Evolutionary conservation across 2,329 filamentous ascomycete genomes (phyloP).

Genomic region (Penicillium sp.): DNA sequence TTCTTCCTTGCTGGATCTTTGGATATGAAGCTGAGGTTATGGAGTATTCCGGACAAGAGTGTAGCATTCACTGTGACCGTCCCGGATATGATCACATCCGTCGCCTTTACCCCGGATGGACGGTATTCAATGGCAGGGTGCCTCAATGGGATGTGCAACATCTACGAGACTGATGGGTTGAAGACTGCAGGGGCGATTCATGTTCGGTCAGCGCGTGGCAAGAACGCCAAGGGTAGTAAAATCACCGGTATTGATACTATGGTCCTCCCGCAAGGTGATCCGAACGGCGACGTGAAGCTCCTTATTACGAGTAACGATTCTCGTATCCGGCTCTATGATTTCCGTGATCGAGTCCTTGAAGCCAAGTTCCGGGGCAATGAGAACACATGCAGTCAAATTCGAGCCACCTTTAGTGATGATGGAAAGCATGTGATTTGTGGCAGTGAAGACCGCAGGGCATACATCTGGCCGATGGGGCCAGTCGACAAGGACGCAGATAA

Average conservation of each 20-base stretch:
- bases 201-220: slow-evolving; percentile 88
- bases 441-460: slow-evolving; percentile 87
- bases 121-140: slow-evolving; percentile 88
- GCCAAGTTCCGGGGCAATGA: slow-evolving; percentile 91
- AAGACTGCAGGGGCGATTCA: slow-evolving; percentile 85
- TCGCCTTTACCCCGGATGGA: slow-evolving; percentile 91
- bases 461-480: slow-evolving; percentile 79
- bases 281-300: slow-evolving; percentile 74
- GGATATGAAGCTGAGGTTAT: slow-evolving; percentile 84
- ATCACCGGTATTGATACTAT: slow-evolving; percentile 91
- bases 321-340: slow-evolving; percentile 84
- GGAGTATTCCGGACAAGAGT: slow-evolving; percentile 97
- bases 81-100: slow-evolving; percentile 89
- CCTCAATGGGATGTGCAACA: slow-evolving; percentile 81
- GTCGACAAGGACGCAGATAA: slow-evolving; percentile 76
- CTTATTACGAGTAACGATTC: slow-evolving; percentile 96
- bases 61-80: slow-evolving; percentile 80
- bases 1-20: slow-evolving; percentile 96
- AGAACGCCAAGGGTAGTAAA: slow-evolving; percentile 95
- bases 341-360: slow-evolving; percentile 82
- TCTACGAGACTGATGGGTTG: slow-evolving; percentile 91
- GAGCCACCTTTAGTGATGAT: slow-evolving; percentile 86
- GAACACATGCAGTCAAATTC: slow-evolving; percentile 88
- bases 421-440: slow-evolving; percentile 86
- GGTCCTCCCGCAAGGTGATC: slow-evolving; percentile 59